Percentiles rank a stretch among this genome's conserved stretches.
phyloP scores from a whole-genome alignment of 352 stramenopile species.

The Globisporangium recalcitrans region DNA sequence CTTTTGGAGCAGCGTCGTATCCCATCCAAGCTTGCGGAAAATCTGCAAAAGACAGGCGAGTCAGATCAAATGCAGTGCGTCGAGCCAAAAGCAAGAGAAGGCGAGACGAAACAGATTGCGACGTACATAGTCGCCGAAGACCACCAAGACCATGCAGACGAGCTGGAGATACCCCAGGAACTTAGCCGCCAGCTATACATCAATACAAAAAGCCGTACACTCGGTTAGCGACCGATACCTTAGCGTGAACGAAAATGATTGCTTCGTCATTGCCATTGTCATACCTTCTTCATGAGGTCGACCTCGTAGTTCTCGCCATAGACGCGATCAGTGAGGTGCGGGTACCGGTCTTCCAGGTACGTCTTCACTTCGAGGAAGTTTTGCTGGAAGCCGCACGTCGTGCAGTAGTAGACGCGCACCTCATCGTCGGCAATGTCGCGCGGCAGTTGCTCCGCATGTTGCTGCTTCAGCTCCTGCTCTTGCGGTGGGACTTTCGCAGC shows the following conservation, averaged over 20 bases:
- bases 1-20: slow-evolving; percentile 53
- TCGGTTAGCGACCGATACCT: background rate
- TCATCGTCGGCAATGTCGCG: slow-evolving; percentile 53
- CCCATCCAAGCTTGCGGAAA: slow-evolving; percentile 38
- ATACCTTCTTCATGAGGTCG: slow-evolving; percentile 41
- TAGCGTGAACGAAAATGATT: background rate
- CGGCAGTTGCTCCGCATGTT: background rate
- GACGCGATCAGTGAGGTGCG: slow-evolving; percentile 61
- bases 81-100: background rate
- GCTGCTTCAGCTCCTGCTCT: slow-evolving; percentile 19
- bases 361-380: slow-evolving; percentile 72
- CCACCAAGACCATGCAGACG: slow-evolving; percentile 48
- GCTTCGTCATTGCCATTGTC: background rate
- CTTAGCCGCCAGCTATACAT: slow-evolving; percentile 34
- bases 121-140: slow-evolving; percentile 63
- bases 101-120: background rate
- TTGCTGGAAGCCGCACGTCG: slow-evolving; percentile 73
- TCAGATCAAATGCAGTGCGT: background rate
- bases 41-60: slow-evolving; percentile 24
- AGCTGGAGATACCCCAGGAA: slow-evolving; percentile 44
- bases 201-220: background rate
- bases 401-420: slow-evolving; percentile 62
- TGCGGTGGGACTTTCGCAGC: background rate
- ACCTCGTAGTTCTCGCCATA: slow-evolving; percentile 58
- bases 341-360: slow-evolving; percentile 68